Conservation (phyloP, 2,329 filamentous ascomycete genomes). For the Dactylella cylindrospora region DNA sequence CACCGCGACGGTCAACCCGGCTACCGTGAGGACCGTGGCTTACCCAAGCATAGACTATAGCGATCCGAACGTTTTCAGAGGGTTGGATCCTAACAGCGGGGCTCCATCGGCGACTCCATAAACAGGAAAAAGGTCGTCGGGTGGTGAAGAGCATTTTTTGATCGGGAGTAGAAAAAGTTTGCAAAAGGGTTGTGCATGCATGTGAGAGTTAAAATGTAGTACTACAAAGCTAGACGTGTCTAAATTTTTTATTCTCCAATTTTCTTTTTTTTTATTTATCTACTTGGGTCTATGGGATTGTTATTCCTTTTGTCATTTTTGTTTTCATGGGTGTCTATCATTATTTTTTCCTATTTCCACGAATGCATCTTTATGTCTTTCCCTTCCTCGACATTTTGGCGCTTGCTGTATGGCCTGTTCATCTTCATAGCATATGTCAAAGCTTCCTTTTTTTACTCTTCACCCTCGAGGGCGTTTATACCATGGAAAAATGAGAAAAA, state of each 20-base stretch:
- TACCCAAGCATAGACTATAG: conserved; percentile 39
- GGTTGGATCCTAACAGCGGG: conserved; percentile 11
- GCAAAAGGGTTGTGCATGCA: no score
- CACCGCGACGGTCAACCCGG: conserved; percentile 27
- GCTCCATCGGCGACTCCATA: background rate
- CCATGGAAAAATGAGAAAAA: no score
- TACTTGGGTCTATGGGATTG: conserved; percentile 11
- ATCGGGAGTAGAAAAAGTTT: no score
- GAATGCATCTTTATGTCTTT: conserved; percentile 22
- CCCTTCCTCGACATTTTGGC: no score
- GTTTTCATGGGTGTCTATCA: conserved; percentile 5
- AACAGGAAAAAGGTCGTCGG: no score
- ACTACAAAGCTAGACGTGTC: no score
- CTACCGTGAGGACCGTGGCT: conserved; percentile 15
- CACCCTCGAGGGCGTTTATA: no score
- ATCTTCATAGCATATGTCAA: no score
- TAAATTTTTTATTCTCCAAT: conserved; percentile 6
- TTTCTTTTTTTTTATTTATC: conserved; percentile 11
- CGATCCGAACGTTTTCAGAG: conserved; percentile 20
- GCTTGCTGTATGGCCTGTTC: no score
- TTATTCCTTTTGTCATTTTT: conserved; percentile 30
- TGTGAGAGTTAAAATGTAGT: no score
- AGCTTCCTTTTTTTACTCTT: no score
- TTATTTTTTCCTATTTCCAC: conserved; percentile 12
- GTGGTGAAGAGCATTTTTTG: no score